Conservation (phyloP, 2,329 filamentous ascomycete species). For the Podosphaera fusca region DNA sequence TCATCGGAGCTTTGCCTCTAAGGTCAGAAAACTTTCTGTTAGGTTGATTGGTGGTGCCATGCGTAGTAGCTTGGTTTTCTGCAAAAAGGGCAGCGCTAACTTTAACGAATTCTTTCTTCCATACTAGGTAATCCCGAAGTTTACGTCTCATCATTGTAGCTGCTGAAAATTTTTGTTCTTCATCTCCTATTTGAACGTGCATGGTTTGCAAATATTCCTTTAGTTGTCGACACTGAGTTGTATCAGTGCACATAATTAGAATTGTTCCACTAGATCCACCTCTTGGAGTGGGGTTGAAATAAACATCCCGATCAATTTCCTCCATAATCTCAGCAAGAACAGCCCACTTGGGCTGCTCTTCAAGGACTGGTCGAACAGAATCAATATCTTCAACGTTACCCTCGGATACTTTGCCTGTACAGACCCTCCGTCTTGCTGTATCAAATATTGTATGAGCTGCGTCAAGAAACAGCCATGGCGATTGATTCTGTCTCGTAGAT, state of each 20-base stretch:
- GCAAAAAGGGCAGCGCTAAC: constrained; percentile 59
- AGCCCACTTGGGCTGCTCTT: constrained; percentile 88
- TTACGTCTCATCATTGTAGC: constrained; percentile 78
- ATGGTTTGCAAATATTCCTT: constrained; percentile 82
- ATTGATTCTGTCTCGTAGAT: constrained; percentile 69
- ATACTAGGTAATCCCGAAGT: constrained; percentile 64
- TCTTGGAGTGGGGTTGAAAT: constrained; percentile 52
- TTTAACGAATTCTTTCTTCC: constrained; percentile 75
- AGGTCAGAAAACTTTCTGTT: constrained; percentile 20
- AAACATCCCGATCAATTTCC: constrained; percentile 79
- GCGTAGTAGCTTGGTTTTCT: constrained; percentile 58
- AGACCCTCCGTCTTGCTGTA: constrained; percentile 70
- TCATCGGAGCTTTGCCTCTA: constrained; percentile 43
- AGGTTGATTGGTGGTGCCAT: constrained; percentile 35
- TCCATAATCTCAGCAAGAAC: constrained; percentile 73
- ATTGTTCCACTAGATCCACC: constrained; percentile 84
- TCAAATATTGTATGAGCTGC: constrained; percentile 88
- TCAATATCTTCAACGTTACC: constrained; percentile 15
- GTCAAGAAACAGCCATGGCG: constrained; percentile 89
- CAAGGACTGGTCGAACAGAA: constrained; percentile 53
- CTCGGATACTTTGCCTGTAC: constrained; percentile 35
- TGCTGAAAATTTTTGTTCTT: constrained; percentile 43
- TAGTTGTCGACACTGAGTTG: constrained; percentile 65
- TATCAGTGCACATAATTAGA: constrained; percentile 84
- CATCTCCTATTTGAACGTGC: constrained; percentile 40